Percentiles rank a stretch among this genome's conserved stretches.
Evolutionary conservation across 1,284 basidiomycete genomes (phyloP).

Genomic region (Earliella scabrosa): DNA sequence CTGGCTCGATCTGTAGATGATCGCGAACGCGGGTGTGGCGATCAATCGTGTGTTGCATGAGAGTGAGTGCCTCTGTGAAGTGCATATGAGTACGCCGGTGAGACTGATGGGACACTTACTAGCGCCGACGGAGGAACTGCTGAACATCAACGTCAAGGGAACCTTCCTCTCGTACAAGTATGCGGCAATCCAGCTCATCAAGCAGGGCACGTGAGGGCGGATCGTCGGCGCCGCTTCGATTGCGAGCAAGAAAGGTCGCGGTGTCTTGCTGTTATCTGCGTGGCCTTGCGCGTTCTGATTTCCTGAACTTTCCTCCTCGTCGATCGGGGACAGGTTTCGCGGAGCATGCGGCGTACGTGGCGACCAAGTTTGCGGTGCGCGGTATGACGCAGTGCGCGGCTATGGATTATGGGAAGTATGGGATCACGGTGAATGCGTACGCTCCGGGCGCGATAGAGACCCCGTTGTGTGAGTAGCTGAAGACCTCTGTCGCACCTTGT

Average conservation of each 20-base stretch:
- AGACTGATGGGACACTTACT: neutral
- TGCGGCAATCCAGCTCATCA: constrained; percentile 38
- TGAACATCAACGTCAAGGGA: constrained; percentile 37
- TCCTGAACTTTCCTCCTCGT: neutral
- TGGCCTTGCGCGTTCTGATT: too few species aligned
- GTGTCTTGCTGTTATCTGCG: too few species aligned
- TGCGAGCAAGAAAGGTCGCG: constrained; percentile 32
- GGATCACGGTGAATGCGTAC: constrained; percentile 28
- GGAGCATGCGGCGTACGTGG: constrained; percentile 23
- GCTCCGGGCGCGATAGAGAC: constrained; percentile 11
- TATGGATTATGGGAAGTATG: constrained; percentile 25
- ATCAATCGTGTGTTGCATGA: constrained; percentile 18
- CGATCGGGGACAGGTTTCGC: constrained; percentile 4
- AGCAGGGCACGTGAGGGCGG: constrained; percentile 40
- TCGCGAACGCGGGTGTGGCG: constrained; percentile 37
- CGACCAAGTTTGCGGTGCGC: constrained; percentile 38
- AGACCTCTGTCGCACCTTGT: too few species aligned
- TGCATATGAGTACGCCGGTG: too few species aligned
- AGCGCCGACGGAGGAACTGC: constrained; percentile 29
- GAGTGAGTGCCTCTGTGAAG: constrained; percentile 3
- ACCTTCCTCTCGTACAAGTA: constrained; percentile 41
- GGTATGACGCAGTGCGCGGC: constrained; percentile 35
- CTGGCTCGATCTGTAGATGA: constrained; percentile 26
- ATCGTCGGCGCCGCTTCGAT: constrained; percentile 37
- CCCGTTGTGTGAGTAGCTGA: neutral